Percentiles rank a stretch among this genome's conserved stretches.
Evolutionary conservation across 78 protist genomes (phyloP).

Genomic region (Dictyostelium discoideum): DNA sequence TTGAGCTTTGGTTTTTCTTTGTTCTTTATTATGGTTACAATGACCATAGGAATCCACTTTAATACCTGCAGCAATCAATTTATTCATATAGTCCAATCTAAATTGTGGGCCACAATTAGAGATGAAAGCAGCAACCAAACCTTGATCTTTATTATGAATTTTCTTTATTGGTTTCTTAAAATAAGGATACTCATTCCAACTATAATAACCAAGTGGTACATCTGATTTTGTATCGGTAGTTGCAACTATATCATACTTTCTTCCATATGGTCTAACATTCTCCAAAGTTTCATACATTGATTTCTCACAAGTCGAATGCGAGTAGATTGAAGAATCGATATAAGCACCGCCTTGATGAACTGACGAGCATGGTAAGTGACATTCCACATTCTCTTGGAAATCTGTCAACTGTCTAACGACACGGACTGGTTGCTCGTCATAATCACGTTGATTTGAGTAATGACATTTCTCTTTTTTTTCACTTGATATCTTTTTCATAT

Average conservation of each 20-base stretch:
- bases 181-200: conserved; percentile 66
- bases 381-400: background rate
- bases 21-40: conserved; percentile 45
- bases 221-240: conserved; percentile 34
- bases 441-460: conserved; percentile 29
- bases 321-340: background rate
- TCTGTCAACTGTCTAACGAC: background rate
- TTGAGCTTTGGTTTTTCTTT: background rate
- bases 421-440: background rate
- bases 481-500: background rate
- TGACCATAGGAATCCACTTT: conserved; percentile 69
- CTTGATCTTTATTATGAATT: conserved; percentile 20
- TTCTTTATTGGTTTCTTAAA: conserved; percentile 30
- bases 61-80: conserved; percentile 20
- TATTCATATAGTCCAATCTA: conserved; percentile 53
- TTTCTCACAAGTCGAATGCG: background rate
- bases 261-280: conserved; percentile 23
- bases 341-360: background rate
- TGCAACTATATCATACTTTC: conserved; percentile 8
- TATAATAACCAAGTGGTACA: conserved; percentile 60
- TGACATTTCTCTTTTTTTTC: background rate
- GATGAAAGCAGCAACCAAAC: conserved; percentile 75
- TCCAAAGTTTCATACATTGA: conserved; percentile 52
- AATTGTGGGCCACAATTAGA: conserved; percentile 68
- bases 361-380: conserved; percentile 38